These are phyloP conservation scores for Saccharomyces uvarum DNA, from an alignment of 1,139 yeast species.

Conservation along the genomic window DNA sequence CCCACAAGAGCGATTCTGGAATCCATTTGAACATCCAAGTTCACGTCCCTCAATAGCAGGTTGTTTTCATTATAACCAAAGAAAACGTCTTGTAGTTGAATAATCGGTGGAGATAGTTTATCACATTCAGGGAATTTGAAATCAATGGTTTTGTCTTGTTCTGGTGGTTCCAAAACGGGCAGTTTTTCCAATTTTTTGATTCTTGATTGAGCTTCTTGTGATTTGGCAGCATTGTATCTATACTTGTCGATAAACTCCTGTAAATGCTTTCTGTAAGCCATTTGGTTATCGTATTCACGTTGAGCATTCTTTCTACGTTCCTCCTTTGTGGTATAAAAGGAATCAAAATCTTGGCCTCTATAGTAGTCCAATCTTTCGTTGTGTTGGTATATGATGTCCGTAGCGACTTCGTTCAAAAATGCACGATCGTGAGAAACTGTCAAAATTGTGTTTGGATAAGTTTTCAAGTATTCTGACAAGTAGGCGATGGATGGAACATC, in stretches of 20 bases:
- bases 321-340: slow-evolving; percentile 87
- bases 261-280: slow-evolving; percentile 90
- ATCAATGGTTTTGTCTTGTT: slow-evolving; percentile 76
- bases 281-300: slow-evolving; percentile 92
- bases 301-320: slow-evolving; percentile 89
- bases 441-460: slow-evolving; percentile 84
- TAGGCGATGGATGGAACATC: slow-evolving; percentile 97
- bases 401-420: slow-evolving; percentile 92
- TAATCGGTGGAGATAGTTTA: slow-evolving; percentile 82
- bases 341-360: slow-evolving; percentile 88
- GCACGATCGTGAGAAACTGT: slow-evolving; percentile 98
- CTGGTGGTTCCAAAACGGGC: slow-evolving; percentile 89
- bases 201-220: slow-evolving; percentile 95
- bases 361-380: slow-evolving; percentile 93
- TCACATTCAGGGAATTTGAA: slow-evolving; percentile 96
- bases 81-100: slow-evolving; percentile 77
- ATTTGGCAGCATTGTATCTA: slow-evolving; percentile 94
- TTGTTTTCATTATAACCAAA: slow-evolving; percentile 73
- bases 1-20: slow-evolving; percentile 95
- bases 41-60: slow-evolving; percentile 63
- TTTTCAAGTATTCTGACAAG: slow-evolving; percentile 79
- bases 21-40: slow-evolving; percentile 84
- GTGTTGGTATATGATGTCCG: slow-evolving; percentile 95
- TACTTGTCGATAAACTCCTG: slow-evolving; percentile 93
- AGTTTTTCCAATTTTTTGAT: slow-evolving; percentile 91